Conservation (phyloP, 768 basidiomycete species). For the Rhodocollybia butyracea region DNA sequence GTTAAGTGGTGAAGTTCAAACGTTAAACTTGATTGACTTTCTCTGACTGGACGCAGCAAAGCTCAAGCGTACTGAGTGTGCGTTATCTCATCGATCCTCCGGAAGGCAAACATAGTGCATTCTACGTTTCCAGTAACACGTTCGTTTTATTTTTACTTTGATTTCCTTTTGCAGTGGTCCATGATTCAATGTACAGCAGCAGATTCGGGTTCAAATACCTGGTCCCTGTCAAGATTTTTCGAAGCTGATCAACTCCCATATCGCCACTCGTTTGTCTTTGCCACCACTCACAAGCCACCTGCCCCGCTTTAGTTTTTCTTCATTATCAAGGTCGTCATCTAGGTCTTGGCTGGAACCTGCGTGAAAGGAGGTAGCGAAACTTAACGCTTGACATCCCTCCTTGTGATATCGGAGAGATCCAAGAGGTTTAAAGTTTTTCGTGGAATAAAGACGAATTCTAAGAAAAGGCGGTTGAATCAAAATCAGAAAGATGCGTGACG, state of each 20-base stretch:
- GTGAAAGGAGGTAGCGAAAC: slow-evolving; percentile 50
- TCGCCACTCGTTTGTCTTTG: slow-evolving; percentile 65
- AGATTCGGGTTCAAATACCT: too few species aligned
- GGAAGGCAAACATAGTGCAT: too few species aligned
- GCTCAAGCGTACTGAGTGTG: too few species aligned
- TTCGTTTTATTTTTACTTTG: too few species aligned
- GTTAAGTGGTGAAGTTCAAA: too few species aligned
- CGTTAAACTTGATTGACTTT: too few species aligned
- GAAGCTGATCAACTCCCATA: slow-evolving; percentile 68
- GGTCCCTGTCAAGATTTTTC: slow-evolving; percentile 28
- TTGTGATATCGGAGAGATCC: slow-evolving; percentile 87
- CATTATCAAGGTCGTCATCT: slow-evolving; percentile 50
- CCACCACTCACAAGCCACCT: slow-evolving; percentile 65
- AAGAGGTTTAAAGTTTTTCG: slow-evolving; percentile 75
- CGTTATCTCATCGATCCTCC: too few species aligned
- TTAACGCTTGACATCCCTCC: slow-evolving; percentile 66
- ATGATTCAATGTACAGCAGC: too few species aligned
- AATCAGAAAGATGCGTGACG: too few species aligned
- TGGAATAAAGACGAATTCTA: slow-evolving; percentile 82
- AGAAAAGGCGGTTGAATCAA: not conserved
- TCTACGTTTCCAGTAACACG: too few species aligned
- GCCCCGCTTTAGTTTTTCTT: slow-evolving; percentile 41
- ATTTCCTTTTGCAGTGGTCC: too few species aligned
- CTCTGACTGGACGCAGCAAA: too few species aligned
- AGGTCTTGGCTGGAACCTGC: slow-evolving; percentile 27